Conservation (phyloP, 208 protist species). For the Crithidia acanthocephali region DNA sequence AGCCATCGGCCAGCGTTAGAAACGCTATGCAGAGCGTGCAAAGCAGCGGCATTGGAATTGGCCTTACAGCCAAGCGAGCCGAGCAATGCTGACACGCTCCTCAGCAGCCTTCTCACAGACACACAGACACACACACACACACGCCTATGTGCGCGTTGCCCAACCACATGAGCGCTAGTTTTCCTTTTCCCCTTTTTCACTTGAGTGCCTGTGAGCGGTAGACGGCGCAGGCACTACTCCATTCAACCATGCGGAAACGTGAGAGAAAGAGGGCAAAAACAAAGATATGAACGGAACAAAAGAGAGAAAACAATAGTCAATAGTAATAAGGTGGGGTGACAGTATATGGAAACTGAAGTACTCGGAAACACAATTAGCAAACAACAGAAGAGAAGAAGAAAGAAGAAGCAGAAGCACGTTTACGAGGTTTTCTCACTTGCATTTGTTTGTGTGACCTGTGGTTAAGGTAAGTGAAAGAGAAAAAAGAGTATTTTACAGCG, state of each 20-base stretch:
- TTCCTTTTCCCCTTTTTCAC: background rate
- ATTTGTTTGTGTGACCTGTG: too few relatives aligned
- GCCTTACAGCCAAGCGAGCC: too few relatives aligned
- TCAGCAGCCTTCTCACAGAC: too few relatives aligned
- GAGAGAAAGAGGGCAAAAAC: background rate
- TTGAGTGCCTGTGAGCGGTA: background rate
- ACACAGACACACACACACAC: too few relatives aligned
- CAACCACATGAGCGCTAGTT: background rate
- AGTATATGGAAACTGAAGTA: slow-evolving; percentile 6
- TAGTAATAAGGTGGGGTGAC: slow-evolving; percentile 14
- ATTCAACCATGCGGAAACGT: slow-evolving; percentile 2
- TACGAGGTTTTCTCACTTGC: background rate
- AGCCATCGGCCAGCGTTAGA: too few relatives aligned
- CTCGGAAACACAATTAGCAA: slow-evolving; percentile 1
- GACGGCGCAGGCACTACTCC: background rate
- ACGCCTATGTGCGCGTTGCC: too few relatives aligned
- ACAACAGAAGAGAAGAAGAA: slow-evolving; percentile 2
- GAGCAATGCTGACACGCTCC: too few relatives aligned
- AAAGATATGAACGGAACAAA: slow-evolving; percentile 6
- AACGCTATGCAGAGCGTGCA: too few relatives aligned
- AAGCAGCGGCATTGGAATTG: too few relatives aligned
- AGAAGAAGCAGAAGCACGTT: background rate
- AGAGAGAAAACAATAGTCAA: slow-evolving; percentile 5
- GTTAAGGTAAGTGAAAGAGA: too few relatives aligned
- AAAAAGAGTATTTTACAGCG: too few relatives aligned